Evolutionary conservation across 2,329 filamentous ascomycete species (phyloP), one percentile per base, ranked within the genome.

Genomic region (Xylaria hypoxylon): DNA sequence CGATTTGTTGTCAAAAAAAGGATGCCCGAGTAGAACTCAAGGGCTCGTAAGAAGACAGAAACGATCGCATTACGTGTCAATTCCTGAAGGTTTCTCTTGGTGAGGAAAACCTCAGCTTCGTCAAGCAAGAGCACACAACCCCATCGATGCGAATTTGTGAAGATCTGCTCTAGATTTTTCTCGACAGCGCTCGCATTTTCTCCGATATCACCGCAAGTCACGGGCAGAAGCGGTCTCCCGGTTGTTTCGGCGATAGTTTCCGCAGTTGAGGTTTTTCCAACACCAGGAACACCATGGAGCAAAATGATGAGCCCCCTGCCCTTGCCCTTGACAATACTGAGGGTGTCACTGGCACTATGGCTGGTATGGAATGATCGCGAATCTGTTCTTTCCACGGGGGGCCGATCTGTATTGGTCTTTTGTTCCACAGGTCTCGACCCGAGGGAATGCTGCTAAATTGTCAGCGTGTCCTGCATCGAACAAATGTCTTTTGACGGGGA

Each of bases 1-100:
- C 79, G 75, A 65, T 82, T 83, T 7, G 80, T 82, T 0, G 80
- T 83, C 6, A 82, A 72, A 64, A 78, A 79, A 1, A 80, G 70
- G 22, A 80, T 76, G 0, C 79, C 79, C 0, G 68, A 57, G 45
- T 79, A 80, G 59, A 78, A 80, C 61, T 80, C 79, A 0, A 80
- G 63, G 2, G 35, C 44, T 2, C 64, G 53, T 3, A 72, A 60
- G 33, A 72, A 71, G 0, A 79, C 73, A 5, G 77, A 72, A 1
- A 79, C 77, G 1, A 79, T 66, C n/a, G 68, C 70, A 28, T 79
- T 80, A 5, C 77, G 67, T 10, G 22, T 31, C 3, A 60, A 22
- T 7, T 52, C 47, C 17, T 70, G 15, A 19, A 70, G 65, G 56
- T 48, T n/a, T 26, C 48, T 50, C 57, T 42, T 28, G 10, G 44